Conservation (phyloP, 495 filamentous ascomycete species). For the Xylaria curta region DNA sequence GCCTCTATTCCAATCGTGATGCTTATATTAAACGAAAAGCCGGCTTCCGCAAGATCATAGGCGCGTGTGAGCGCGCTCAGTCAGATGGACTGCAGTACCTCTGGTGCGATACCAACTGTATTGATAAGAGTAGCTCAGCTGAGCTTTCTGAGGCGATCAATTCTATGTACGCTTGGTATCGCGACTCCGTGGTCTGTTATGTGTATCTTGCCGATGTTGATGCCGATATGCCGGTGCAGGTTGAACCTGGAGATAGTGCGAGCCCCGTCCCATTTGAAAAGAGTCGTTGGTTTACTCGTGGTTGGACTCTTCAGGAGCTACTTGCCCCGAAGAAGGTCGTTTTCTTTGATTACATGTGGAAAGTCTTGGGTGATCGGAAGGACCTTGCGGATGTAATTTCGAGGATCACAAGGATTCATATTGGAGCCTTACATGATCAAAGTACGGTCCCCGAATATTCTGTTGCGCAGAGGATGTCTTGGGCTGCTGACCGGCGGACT, state of each 20-base stretch:
- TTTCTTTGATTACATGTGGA: slow-evolving; percentile 46
- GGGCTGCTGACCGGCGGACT: slow-evolving; percentile 42
- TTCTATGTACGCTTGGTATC: slow-evolving; percentile 51
- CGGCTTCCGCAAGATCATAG: slow-evolving; percentile 39
- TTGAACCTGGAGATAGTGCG: background rate
- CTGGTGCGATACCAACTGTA: slow-evolving; percentile 51
- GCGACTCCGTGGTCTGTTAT: slow-evolving; percentile 42
- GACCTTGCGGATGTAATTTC: slow-evolving; percentile 30
- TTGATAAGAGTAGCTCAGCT: slow-evolving; percentile 50
- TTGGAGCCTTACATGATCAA: slow-evolving; percentile 28
- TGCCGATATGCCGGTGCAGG: too few relatives aligned
- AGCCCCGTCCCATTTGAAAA: slow-evolving; percentile 32
- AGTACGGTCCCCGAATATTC: slow-evolving; percentile 32
- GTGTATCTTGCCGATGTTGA: slow-evolving; percentile 45
- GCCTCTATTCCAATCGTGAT: background rate
- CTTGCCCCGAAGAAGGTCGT: slow-evolving; percentile 45
- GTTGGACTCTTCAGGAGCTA: slow-evolving; percentile 55
- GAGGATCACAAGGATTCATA: slow-evolving; percentile 39
- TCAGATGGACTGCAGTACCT: slow-evolving; percentile 36
- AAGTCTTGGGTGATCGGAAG: slow-evolving; percentile 33
- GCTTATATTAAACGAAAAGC: slow-evolving; percentile 28
- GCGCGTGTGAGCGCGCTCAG: slow-evolving; percentile 31
- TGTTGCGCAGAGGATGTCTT: slow-evolving; percentile 46
- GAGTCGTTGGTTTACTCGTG: slow-evolving; percentile 52
- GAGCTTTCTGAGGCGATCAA: slow-evolving; percentile 52